Evolutionary conservation across 169 alveolate species (phyloP).

Genomic region (Prorocentrum cordatum): DNA sequence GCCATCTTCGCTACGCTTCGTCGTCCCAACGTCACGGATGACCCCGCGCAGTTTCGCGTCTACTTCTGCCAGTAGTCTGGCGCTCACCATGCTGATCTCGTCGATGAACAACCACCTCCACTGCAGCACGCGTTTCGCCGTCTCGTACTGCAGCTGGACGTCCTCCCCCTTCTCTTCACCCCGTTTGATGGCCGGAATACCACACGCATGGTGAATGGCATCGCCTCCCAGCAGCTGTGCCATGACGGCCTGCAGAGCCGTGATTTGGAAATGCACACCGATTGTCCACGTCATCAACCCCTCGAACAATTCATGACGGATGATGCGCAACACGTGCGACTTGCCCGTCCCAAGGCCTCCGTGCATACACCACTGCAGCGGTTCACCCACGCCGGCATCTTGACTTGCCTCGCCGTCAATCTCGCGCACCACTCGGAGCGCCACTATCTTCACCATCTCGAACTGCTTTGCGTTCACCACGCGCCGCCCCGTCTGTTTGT

Average conservation of each 20-base stretch:
- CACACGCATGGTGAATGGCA: not conserved
- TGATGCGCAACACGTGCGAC: too few species aligned
- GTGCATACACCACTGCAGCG: too few species aligned
- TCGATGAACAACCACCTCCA: not conserved
- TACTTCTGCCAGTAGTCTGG: not conserved
- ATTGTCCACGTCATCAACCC: too few species aligned
- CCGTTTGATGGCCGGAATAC: not conserved
- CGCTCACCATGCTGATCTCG: conserved; percentile 5
- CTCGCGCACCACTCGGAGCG: too few species aligned
- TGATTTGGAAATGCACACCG: not conserved
- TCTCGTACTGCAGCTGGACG: not conserved
- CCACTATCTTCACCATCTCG: too few species aligned
- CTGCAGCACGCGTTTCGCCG: not conserved
- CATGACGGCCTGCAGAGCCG: not conserved
- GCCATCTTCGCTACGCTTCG: too few species aligned
- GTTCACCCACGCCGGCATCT: too few species aligned
- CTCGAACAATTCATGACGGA: too few species aligned
- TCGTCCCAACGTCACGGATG: not conserved
- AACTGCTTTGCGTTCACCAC: too few species aligned
- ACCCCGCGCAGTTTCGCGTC: not conserved
- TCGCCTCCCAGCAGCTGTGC: not conserved
- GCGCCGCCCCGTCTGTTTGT: too few species aligned
- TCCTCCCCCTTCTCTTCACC: not conserved
- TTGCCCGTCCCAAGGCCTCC: too few species aligned
- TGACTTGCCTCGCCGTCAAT: too few species aligned